phyloP scores from a whole-genome alignment of 441 rosid species.

The Adansonia gregorii region DNA sequence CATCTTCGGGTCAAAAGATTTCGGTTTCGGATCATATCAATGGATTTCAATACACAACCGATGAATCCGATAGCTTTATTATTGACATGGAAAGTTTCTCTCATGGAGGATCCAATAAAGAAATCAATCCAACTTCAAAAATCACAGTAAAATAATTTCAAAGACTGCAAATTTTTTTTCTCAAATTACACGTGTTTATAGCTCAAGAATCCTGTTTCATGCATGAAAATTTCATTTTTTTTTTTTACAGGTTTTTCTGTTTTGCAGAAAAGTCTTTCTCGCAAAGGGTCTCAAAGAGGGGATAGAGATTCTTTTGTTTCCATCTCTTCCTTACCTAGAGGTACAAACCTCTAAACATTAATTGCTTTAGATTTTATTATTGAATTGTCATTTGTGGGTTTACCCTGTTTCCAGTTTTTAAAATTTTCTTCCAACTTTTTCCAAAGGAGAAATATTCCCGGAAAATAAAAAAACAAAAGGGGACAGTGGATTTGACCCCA shows the following conservation, averaged over 20 bases:
- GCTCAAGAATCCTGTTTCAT: background rate
- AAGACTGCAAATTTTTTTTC: background rate
- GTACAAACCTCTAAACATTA: slow-evolving; percentile 38
- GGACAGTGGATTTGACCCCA: too few relatives aligned
- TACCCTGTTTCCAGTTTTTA: background rate
- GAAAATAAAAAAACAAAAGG: background rate
- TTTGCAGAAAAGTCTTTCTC: slow-evolving; percentile 70
- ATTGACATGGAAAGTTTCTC: slow-evolving; percentile 68
- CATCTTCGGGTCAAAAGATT: slow-evolving; percentile 36
- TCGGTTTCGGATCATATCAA: slow-evolving; percentile 50
- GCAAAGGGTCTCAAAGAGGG: slow-evolving; percentile 70
- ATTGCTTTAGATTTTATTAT: background rate
- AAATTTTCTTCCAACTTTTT: background rate
- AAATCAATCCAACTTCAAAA: slow-evolving; percentile 51
- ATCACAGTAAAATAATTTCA: slow-evolving; percentile 42
- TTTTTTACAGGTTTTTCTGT: background rate
- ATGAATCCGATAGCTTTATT: slow-evolving; percentile 60
- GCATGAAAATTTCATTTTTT: background rate
- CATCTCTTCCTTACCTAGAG: slow-evolving; percentile 61
- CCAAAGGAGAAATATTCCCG: background rate
- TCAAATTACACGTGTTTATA: slow-evolving; percentile 7
- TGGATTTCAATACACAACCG: slow-evolving; percentile 44
- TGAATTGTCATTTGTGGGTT: background rate
- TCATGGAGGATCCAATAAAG: slow-evolving; percentile 33
- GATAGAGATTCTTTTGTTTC: slow-evolving; percentile 47